phyloP scores from a whole-genome alignment of 345 rosid species.

The Camelina neglecta region DNA sequence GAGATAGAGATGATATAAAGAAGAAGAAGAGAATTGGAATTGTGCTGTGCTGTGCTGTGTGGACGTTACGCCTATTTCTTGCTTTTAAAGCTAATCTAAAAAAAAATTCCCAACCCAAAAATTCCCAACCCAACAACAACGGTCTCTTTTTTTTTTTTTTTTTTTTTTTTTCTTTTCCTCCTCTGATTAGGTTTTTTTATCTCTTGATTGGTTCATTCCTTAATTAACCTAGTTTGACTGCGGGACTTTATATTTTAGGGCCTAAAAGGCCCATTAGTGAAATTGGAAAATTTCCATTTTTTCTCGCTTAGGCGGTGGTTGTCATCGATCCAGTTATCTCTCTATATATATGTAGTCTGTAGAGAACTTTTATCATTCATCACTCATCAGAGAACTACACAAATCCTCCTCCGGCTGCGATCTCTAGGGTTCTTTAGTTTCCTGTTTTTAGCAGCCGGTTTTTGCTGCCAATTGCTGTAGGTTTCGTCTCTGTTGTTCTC shows the following conservation, averaged over 20 bases:
- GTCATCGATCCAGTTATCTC: background rate
- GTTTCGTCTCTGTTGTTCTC: too few species aligned
- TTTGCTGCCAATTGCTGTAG: too few species aligned
- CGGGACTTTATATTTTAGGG: background rate
- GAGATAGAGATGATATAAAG: background rate
- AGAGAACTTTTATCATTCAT: too few species aligned
- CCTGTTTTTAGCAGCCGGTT: too few species aligned
- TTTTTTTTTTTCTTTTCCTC: background rate
- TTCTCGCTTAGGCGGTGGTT: background rate
- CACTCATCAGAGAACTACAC: too few species aligned
- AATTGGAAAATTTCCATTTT: too few species aligned
- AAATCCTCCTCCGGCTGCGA: too few species aligned
- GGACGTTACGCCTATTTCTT: constrained; percentile 38
- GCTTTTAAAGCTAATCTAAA: constrained; percentile 38
- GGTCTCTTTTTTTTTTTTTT: constrained; percentile 4
- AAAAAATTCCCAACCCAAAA: background rate
- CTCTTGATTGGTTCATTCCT: background rate
- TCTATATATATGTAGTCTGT: too few species aligned
- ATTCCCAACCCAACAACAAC: background rate
- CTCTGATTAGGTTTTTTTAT: background rate
- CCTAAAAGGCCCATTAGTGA: background rate
- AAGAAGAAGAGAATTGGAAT: background rate
- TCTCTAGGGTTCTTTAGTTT: too few species aligned
- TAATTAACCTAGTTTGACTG: background rate
- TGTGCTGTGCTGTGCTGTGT: constrained; percentile 3